Conservation (phyloP, 148 eudicot genomes). For the Silene conica region DNA sequence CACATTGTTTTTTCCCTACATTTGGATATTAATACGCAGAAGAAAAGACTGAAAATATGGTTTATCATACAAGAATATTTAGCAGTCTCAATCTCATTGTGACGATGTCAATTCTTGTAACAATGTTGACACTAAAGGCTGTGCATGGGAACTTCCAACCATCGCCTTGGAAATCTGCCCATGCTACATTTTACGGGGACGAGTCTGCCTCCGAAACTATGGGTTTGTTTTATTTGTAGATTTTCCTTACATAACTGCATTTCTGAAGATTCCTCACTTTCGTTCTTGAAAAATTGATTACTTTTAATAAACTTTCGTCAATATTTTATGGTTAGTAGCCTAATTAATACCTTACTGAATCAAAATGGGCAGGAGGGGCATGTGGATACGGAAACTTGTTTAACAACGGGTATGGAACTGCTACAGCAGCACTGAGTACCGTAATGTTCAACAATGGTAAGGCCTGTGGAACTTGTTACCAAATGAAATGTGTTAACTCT, state of each 20-base stretch:
- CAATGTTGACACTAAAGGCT: background rate
- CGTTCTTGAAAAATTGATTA: no score
- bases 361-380: conserved; percentile 60
- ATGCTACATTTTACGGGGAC: conserved; percentile 51
- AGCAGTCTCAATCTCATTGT: background rate
- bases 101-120: conserved; percentile 1
- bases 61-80: background rate
- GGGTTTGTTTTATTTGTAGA: conserved; percentile 25
- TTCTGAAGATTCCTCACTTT: background rate
- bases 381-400: conserved; percentile 91
- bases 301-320: background rate
- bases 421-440: conserved; percentile 83
- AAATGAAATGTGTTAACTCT: conserved; percentile 53
- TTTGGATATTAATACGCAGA: background rate
- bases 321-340: no score
- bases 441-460: conserved; percentile 79
- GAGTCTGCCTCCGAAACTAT: conserved; percentile 35
- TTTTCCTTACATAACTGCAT: background rate
- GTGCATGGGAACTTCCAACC: conserved; percentile 8
- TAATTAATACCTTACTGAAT: background rate
- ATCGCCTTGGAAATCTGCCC: conserved; percentile 31
- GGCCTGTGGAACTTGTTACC: conserved; percentile 79
- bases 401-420: conserved; percentile 57
- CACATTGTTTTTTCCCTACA: background rate
- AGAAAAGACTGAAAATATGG: background rate